Base-by-base conservation (phyloP, 352 stramenopile genomes). In the Pythium aristosporum region DNA sequence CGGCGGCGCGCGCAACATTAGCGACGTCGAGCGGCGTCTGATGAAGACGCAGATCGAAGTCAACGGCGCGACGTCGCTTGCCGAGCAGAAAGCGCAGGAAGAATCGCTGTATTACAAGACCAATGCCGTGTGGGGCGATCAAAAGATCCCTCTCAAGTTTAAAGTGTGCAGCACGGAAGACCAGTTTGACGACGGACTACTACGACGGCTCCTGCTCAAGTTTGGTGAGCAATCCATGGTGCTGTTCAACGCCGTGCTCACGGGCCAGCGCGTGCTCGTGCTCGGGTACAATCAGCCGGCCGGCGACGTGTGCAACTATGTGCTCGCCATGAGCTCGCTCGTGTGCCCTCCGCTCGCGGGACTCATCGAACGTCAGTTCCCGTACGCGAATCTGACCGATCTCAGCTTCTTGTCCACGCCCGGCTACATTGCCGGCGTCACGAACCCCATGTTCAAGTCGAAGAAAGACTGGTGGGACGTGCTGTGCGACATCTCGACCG, bases 391-490 rank as follows among this genome's bases (percentile, higher is more conserved):
- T 51, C 57, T 97, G 18, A 96, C 87, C 10, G 89, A 97, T 69
- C 69, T 97, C 54, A 81, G 78, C 39, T 97, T 97, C 61, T 61
- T 97, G 25, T 77, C 75, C 1, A 91, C 77, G 18, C 85, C 87
- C 0, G 89, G 89, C 2, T 97, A 85, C 72, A 94, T 97, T 65
- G 90, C 90, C 34, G 90, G 90, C 3, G 89, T 96, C 59, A 97
- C 88, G 18, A 97, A 97, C 57, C 89, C 89, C 2, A 96, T 97
- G 88, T 97, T 97, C 64, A 94, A 96, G 66, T 88, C 83, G 55
- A 94, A 95, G 65, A 76, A 77, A 21, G 88, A 96, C 52, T 97
- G 89, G 89, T 97, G 89, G 89, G 89, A 97, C 63, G 79, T 97
- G 21, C 68, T 96, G 23, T 95, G 86, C 43, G 88, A 97, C 69